Evolutionary conservation across 345 rosid species (phyloP), one percentile per base, ranked within the genome.

Genomic region (Eutrema japonicum): DNA sequence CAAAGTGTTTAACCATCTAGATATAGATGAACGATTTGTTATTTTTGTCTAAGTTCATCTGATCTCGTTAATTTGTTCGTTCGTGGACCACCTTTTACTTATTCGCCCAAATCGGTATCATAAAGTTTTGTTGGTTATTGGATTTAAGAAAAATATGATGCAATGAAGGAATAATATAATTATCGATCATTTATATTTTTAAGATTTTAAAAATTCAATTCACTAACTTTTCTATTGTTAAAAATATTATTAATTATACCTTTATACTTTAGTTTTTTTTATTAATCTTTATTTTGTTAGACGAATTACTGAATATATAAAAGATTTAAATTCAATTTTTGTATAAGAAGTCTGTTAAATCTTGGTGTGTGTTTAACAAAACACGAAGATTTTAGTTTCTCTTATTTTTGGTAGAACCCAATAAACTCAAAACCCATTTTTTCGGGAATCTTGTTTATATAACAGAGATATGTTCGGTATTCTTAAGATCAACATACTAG

Each of bases 71-170:
- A n/a, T n/a, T 50, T 37, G 36, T 64, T 32, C 43, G 10, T 66
- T 47, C 42, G 16, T 33, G 58, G 70, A 66, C 70, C 59, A 66
- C 8, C 45, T 50, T 50, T 50, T 14, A 66, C 30, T 37, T 50
- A 37, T 66, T 66, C 57, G 35, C 49, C 37, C 22, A 65, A 7
- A 30, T 45, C 35, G 35, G 64, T 22, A 40, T 22, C 48, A 38
- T 59, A 33, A 6, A 32, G 26, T 14, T 9, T 12, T 12, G 32
- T n/a, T 13, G 49, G 49, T 42, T 41, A 40, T 3, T 59, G 41
- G n/a, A 53, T 10, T 22, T 22, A 22, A 29, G 1, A 30, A 29
- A 53, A 1, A 45, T 5, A 9, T 1, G 62, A 7, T 32, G 22
- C 60, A 55, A 32, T 11, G 60, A 16, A 16, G 0, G 30, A 51